phyloP scores from a whole-genome alignment of 768 basidiomycete genomes.

The Dacryopinax spathularia region DNA sequence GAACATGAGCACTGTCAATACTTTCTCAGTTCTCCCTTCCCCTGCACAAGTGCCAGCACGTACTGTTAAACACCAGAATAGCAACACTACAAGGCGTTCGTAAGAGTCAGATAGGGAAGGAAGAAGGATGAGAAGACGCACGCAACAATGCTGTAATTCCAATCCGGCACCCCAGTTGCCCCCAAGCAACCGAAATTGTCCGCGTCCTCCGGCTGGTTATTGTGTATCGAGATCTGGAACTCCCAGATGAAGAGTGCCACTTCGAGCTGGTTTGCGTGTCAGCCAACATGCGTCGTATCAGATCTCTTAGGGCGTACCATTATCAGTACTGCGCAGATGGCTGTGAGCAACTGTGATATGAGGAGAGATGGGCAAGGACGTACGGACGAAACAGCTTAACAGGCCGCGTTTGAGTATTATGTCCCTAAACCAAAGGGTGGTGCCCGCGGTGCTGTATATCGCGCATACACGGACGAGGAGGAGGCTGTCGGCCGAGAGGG shows the following conservation, averaged over 20 bases:
- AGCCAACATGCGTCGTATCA: background rate
- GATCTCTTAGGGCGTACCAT: background rate
- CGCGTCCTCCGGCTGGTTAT: background rate
- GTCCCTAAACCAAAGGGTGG: background rate
- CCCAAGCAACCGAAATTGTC: background rate
- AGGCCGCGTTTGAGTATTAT: background rate
- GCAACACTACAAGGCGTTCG: background rate
- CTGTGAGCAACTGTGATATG: background rate
- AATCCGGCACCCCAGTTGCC: background rate
- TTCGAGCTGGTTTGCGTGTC: background rate
- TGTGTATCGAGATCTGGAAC: background rate
- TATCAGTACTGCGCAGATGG: background rate
- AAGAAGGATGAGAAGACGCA: background rate
- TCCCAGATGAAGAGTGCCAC: conserved; percentile 1
- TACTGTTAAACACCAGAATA: background rate
- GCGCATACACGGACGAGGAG: background rate
- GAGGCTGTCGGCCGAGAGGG: conserved; percentile 1
- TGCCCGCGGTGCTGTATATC: background rate
- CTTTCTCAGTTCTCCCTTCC: background rate
- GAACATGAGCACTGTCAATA: background rate
- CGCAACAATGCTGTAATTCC: conserved; percentile 1
- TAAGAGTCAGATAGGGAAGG: background rate
- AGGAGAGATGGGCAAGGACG: background rate
- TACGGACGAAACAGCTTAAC: background rate
- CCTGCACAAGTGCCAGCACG: background rate